Evolutionary conservation across 495 filamentous ascomycete genomes (phyloP), one percentile per base, ranked within the genome.

Genomic region (Aspergillus bertholletiae): DNA sequence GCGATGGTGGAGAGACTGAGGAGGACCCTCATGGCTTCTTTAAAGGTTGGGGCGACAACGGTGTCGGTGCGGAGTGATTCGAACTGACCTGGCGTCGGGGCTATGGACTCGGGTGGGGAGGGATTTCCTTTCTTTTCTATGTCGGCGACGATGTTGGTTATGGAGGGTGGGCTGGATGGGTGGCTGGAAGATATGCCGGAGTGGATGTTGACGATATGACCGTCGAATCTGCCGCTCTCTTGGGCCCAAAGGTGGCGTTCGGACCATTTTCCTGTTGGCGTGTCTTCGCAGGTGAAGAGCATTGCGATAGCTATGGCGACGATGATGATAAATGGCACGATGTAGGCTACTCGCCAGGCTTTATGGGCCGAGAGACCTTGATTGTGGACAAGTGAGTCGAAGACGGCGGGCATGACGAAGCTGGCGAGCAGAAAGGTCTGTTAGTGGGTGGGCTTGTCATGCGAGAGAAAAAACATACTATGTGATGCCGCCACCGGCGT

Each of bases 341-440:
- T 69, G 64, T 94, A 96, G 47, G 88, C 77, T 2, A 96, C 82
- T 26, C 92, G 83, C 92, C 92, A 96, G 7, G 92, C 88, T 21
- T 84, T 74, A 55, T 89, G 83, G 12, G 82, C 65, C 1, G 77
- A 67, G 40, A 91, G 76, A 3, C 83, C 81, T 39, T 67, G 75
- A 5, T 74, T 49, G 0, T 72, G 30, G 32, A 93, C 85, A n/a
- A 96, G 75, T 6, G 88, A 88, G 68, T 96, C 88, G 67, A 83
- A 92, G 44, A 96, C 84, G 5, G 92, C 92, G 1, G 93, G 93
- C 92, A 97, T 97, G 55, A 96, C 80, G 71, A 97, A 97, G 68
- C 87, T 88, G 24, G 13, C 21, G 15, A 18, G 9, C 1, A 43
- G n/a, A 9, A 24, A 7, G 27, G 18, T 27, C 7, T 1, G 43